Evolutionary conservation across 176 grass and related monocot species (phyloP), one percentile per base, ranked within the genome.

Genomic region (Carex littledalei): DNA sequence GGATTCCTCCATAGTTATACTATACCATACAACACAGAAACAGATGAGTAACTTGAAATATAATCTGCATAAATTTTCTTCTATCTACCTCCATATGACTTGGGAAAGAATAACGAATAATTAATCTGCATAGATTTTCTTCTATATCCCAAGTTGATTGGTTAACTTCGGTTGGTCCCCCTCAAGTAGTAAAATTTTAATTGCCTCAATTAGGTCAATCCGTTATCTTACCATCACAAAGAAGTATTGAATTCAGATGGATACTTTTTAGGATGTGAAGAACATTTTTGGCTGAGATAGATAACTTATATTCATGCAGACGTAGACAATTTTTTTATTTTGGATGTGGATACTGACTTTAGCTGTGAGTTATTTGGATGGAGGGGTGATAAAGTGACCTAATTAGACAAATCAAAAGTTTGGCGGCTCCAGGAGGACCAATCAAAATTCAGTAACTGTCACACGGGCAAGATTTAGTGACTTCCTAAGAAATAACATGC

Each of bases 1-100:
- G 91, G 87, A 98, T 93, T 45, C 95, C 95, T 50, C 95, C 95
- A 86, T 90, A 98, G 85, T 98, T 98, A 74, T 88, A 98, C 93
- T 98, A 85, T 81, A 86, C 53, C 32, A 94, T 52, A 80, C 79
- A 78, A 87, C 17, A 67, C 84, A 63, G 84, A 63, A 63, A 79
- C 3, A 86, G 10, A 57, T 61, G 32, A 86, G 60, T 32, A 57
- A 76, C 29, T 35, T 49, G 18, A 64, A 68, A 67, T 14, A 58
- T 39, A 61, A 70, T 31, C 47, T 85, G 49, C 18, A 43, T 21
- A 60, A 3, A 62, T 81, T 63, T 62, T 80, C 54, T 63, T 55
- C 3, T 43, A 56, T 55, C 8, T 43, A 56, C 20, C 49, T 53
- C 49, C 45, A 24, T 54, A 20, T 54, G 22, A 77, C 3, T 54